Evolutionary conservation across 768 basidiomycete genomes (phyloP).

Genomic region (Pisolithus sp.): DNA sequence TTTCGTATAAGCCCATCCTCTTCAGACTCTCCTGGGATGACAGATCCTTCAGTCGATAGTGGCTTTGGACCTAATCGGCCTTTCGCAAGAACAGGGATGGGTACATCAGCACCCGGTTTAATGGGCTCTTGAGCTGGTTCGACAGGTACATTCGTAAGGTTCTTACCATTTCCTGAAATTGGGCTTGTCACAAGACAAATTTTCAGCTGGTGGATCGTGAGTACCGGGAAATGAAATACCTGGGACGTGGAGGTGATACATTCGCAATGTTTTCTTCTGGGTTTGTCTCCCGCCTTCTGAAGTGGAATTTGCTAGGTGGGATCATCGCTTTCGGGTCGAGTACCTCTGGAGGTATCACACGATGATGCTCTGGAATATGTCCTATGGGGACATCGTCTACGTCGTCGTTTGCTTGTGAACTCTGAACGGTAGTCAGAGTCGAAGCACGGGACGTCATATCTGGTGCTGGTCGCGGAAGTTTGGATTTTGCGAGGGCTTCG

Average conservation of each 20-base stretch:
- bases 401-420: constrained; percentile 24
- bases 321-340: constrained; percentile 76
- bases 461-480: constrained; percentile 53
- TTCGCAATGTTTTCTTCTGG: constrained; percentile 10
- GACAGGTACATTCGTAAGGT: neutral
- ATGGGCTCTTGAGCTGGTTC: constrained; percentile 9
- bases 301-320: constrained; percentile 76
- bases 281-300: constrained; percentile 35
- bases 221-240: constrained; percentile 9
- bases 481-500: constrained; percentile 67
- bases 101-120: constrained; percentile 7
- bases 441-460: constrained; percentile 10
- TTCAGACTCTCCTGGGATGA: constrained; percentile 79
- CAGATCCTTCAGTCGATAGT: constrained; percentile 52
- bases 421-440: constrained; percentile 6
- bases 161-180: constrained; percentile 14
- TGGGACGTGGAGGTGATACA: constrained; percentile 9
- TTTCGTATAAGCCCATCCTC: constrained; percentile 73
- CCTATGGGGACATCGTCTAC: constrained; percentile 27
- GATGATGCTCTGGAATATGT: constrained; percentile 65
- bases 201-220: neutral
- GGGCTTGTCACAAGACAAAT: constrained; percentile 6
- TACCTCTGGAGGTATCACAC: constrained; percentile 72
- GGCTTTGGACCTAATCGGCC: constrained; percentile 13
- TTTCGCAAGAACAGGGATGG: constrained; percentile 4